Conservation (phyloP, 2,329 filamentous ascomycete species). For the Aaosphaeria pasadenensis region DNA sequence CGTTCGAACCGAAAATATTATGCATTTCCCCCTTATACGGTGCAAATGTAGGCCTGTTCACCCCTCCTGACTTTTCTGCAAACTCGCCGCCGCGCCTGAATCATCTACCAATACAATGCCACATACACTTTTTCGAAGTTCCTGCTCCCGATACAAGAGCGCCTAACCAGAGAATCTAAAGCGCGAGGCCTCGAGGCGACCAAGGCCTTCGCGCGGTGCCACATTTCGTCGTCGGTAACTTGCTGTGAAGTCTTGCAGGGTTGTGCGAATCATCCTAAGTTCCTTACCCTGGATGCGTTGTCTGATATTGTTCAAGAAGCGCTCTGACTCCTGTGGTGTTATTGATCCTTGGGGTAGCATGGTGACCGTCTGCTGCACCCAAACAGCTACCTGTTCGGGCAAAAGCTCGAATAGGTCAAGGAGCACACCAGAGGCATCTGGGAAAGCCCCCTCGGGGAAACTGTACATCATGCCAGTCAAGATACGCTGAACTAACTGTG, state of each 20-base stretch:
- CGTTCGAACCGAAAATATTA: no score
- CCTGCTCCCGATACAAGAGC: neutral
- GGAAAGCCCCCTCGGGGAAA: constrained; percentile 92
- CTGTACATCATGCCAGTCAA: constrained; percentile 99
- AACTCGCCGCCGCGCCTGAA: neutral
- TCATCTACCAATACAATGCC: neutral
- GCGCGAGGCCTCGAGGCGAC: constrained; percentile 77
- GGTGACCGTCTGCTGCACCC: constrained; percentile 80
- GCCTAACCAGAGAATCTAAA: constrained; percentile 67
- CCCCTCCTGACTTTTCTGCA: no score
- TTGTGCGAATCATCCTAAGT: constrained; percentile 74
- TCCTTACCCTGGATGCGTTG: constrained; percentile 69
- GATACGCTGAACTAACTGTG: constrained; percentile 79
- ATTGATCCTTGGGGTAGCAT: constrained; percentile 82
- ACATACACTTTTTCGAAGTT: neutral
- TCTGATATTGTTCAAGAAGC: constrained; percentile 75
- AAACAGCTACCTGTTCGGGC: constrained; percentile 72
- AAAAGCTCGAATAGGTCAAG: constrained; percentile 85
- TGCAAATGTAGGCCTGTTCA: no score
- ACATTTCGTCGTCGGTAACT: constrained; percentile 91
- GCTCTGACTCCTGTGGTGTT: constrained; percentile 73
- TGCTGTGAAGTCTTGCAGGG: constrained; percentile 96
- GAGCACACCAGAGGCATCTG: constrained; percentile 89
- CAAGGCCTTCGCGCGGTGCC: constrained; percentile 88
- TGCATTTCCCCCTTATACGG: no score